A percentile compares a stretch with the other conserved stretches of the same genome.
phyloP scores from a whole-genome alignment of 768 basidiomycete species.

The Cystofilobasidium ferigula region DNA sequence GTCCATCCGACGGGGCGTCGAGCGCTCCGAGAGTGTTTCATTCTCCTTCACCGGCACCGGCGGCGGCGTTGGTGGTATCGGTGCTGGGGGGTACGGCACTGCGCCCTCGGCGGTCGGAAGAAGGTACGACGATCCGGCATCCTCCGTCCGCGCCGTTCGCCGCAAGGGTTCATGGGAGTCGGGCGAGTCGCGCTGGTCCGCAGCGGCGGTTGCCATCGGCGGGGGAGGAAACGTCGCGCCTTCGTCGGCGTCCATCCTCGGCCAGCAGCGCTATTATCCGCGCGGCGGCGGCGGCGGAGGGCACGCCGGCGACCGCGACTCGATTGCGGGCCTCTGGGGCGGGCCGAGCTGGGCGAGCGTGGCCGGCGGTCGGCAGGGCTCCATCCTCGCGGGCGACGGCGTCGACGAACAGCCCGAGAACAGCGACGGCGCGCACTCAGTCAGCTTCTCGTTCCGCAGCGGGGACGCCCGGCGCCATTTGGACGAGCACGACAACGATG shows the following conservation, averaged over 20 bases:
- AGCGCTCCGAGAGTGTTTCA: neutral
- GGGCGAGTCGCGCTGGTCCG: conserved; percentile 19
- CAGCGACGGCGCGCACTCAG: neutral
- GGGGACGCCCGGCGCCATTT: too few relatives aligned
- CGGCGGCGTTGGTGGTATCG: neutral
- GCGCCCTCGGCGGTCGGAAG: neutral
- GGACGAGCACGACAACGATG: neutral
- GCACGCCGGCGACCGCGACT: conserved; percentile 14
- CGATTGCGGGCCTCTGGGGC: neutral
- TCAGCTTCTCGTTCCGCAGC: neutral
- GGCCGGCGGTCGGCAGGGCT: conserved; percentile 6
- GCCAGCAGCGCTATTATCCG: neutral
- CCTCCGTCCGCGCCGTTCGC: conserved; percentile 15
- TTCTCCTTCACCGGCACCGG: conserved; percentile 3
- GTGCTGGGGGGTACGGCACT: neutral
- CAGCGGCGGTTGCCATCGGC: neutral
- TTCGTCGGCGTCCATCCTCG: neutral
- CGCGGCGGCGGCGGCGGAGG: too few relatives aligned
- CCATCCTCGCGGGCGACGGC: neutral
- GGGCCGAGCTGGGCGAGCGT: neutral
- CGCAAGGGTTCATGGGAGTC: conserved; percentile 20
- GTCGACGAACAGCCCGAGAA: neutral
- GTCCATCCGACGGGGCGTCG: conserved; percentile 11
- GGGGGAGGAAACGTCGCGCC: neutral
- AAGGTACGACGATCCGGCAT: conserved; percentile 6